Base-by-base conservation (phyloP, 2,329 filamentous ascomycete genomes). In the Xylariaceae sp. region DNA sequence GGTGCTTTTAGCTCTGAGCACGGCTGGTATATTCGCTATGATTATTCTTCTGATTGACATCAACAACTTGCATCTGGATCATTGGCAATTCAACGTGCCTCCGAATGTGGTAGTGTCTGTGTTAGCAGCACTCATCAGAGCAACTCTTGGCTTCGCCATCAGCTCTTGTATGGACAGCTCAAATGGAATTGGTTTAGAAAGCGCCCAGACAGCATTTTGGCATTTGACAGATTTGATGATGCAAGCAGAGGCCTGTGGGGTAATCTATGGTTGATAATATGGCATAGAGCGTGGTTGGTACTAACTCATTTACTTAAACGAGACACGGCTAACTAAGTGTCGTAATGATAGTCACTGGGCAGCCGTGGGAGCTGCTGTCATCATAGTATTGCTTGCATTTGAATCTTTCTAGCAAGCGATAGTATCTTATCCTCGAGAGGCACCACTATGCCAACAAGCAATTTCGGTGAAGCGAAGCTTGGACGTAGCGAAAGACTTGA, bases 181-280 rank as follows among this genome's bases (percentile, higher is more conserved):
- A 60, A 60, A 32, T 59, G 57, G 53, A 57, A 58, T 22, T 57
- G 53, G 54, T 54, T 59, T 17, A 47, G 35, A 29, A 49, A 42
- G 19, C 37, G 47, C 2, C 14, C 49, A 2, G 55, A 48, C 27
- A 50, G 40, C 8, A 35, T 60, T 6, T 17, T 56, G 4, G 46
- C 43, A 1, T 58, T 59, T 37, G 52, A 56, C 35, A 50, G 50
- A 17, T 53, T 61, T 33, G 58, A 60, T 10, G 57, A 59, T 16
- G 58, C 56, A 8, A 58, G 55, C 37, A 51, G 53, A 3, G 57
- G 56, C 5, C 57, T 55, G 1, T 52, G 53, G 56, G 53, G 55
- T 2, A 57, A 55, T 16, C 12, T 61, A 2, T 50, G 52, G 49
- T 42, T 61, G 3, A 43, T 58, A 1, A 39, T 51, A 17, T 49